Base-by-base conservation (phyloP, 2,329 filamentous ascomycete genomes). In the Fusarium abutilonis region DNA sequence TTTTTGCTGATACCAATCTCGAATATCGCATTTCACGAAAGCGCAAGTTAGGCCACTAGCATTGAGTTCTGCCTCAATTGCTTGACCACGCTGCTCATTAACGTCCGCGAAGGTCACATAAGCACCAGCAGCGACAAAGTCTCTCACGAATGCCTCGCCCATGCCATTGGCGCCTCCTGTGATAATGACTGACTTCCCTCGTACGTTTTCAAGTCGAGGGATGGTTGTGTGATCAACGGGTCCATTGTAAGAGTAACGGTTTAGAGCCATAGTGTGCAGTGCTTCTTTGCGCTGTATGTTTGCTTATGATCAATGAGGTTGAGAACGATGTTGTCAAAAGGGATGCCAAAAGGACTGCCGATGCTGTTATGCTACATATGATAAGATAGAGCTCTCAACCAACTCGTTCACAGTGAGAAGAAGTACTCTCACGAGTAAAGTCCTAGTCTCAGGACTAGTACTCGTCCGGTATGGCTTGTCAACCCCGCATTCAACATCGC, bases 111-210 rank as follows among this genome's bases (percentile, higher is more conserved):
- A 74, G 1, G 77, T 79, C 4, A 80, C 76, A 52, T 73, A 79
- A 3, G 77, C 76, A 7, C 77, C 77, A 6, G 75, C 72, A 4
- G 60, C 68, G 9, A 67, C 70, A 43, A 78, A 79, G 6, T 72
- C 70, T 4, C 73, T 61, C 0, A 77, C 74, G 21, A 72, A 76
- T 1, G 64, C 68, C 56, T 77, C 74, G 8, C 77, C 78, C 54
- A 80, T 77, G 19, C 78, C 78, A 54, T 75, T 77, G 32, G 74
- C 79, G 10, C 80, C 80, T n/a, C 80, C 79, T 1, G 80, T 82
- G 14, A 82, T 75, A 19, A 83, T 74, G 21, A 81, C 78, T 1
- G 77, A 79, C 61, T 81, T 83, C 26, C 77, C 79, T 4, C 66
- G 70, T 9, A 80, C 29, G 4, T 59, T 40, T 0, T 68, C 47